phyloP scores from a whole-genome alignment of 2,329 filamentous ascomycete species.

The Botryotinia globosa region DNA sequence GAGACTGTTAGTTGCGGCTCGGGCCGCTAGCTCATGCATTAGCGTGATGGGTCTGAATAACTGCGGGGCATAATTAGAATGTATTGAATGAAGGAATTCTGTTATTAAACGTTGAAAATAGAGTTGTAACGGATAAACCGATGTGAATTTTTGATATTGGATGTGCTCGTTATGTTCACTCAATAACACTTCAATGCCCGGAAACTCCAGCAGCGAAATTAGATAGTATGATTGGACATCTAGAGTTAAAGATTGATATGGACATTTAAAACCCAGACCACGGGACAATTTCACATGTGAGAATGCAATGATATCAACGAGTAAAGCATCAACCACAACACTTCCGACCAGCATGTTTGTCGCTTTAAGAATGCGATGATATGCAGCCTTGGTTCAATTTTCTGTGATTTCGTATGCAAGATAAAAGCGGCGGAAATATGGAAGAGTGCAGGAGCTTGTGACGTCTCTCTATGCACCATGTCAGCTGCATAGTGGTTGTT shows the following conservation, averaged over 20 bases:
- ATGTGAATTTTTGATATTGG: neutral
- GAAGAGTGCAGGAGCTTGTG: neutral
- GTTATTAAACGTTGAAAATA: neutral
- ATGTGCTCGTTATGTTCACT: neutral
- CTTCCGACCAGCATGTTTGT: neutral
- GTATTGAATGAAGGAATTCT: neutral
- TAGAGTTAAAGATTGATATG: neutral
- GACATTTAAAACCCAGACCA: neutral
- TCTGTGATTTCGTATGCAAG: neutral
- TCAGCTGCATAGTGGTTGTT: neutral
- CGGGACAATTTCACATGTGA: neutral
- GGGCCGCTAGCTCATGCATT: conserved; percentile 6
- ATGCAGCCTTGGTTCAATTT: neutral
- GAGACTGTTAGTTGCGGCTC: neutral
- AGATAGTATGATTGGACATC: neutral
- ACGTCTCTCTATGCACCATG: neutral
- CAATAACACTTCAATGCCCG: neutral
- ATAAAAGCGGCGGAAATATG: neutral
- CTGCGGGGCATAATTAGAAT: neutral
- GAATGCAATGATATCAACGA: neutral
- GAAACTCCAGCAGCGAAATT: neutral
- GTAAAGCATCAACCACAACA: too few relatives aligned
- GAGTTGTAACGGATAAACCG: accelerated
- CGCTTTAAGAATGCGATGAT: neutral
- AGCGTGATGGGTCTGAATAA: neutral